Evolutionary conservation across 2,329 filamentous ascomycete species (phyloP), one percentile per base, ranked within the genome.

Genomic region (Arthrobotrys pseudoclavata): DNA sequence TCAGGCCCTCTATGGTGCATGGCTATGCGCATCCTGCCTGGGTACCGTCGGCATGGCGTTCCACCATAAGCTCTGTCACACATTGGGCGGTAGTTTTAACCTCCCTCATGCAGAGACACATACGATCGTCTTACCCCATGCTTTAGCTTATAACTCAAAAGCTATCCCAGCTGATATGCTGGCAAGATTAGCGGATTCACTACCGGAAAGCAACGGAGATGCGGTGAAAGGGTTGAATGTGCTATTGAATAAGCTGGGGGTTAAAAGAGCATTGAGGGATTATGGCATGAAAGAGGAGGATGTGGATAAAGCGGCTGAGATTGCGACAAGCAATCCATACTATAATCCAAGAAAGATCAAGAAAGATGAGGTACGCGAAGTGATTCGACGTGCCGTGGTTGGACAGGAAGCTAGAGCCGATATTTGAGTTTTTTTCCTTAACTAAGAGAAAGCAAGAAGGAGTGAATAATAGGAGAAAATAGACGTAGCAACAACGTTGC

Each of bases 51-150:
- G 86, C 66, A 91, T 91, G 88, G 86, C 88, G 1, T 85, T 91
- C 13, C 90, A 91, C 81, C 89, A 91, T 83, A 91, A 91, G 82
- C 86, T 91, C 1, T 91, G 89, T 83, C 89, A 91, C 81, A 88
- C 87, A 0, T 84, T 91, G 0, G 89, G 89, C 24, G 90, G 89
- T 6, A 87, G 85, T 80, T 90, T 91, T 82, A 86, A 88, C 77
- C 85, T 91, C 5, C 88, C 89, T 0, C 89, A 91, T 76, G 88
- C 89, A 0, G 88, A 91, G 82, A 91, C 89, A 0, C 90, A 91
- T 80, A 89, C 89, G 0, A 87, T 88, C 34, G 86, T 91, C 0
- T 84, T 91, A 6, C 89, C 89, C 0, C 89, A 91, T 80, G 87
- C 88, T 0, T 83, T 91, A 1, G 87, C 89, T 1, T 91, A 90